Evolutionary conservation across 2,329 filamentous ascomycete genomes (phyloP), one percentile per base, ranked within the genome.

Genomic region (Ustulina deusta): DNA sequence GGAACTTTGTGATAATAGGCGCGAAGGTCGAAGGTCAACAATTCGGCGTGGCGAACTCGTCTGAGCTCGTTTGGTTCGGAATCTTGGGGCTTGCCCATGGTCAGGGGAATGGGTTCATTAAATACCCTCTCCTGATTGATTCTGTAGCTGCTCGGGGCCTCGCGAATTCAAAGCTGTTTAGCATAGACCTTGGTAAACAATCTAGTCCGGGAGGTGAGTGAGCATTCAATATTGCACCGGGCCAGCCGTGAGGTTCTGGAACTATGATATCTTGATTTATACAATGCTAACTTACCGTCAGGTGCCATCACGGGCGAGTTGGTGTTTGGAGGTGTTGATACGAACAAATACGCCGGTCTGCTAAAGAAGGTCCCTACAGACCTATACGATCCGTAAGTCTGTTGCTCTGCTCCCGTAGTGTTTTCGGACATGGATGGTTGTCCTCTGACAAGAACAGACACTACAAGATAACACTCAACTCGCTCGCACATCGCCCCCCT

Each of bases 71-170:
- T 68, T 80, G 83, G 20, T 81, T 84, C 66, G 85, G 85, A 27
- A 86, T 87, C 64, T 76, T 87, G 48, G 85, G 85, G 9, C 80
- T 87, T 2, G 84, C 81, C 0, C 83, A 83, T 0, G 79, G 82
- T 59, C 73, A 79, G 44, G 65, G 75, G 5, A 70, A 80, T 73
- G 77, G 87, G 56, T 77, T 83, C 76, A 74, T 75, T 49, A 58
- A 75, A 4, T 90, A 91, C 65, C 84, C 84, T 1, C 82, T 87
- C 27, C 80, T 91, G 22, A 78, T 87, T 52, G 85, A 84, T 71
- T 83, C 79, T 25, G 80, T 87, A 74, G 79, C 79, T 1, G 73
- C 77, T 0, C 82, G 86, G 70, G 82, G 82, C 17, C 72, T 84
- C 38, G 86, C 86, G 63, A 78, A 81, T 51, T 84, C 82, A 63